Percentiles rank a stretch among this genome's conserved stretches.
phyloP scores from a whole-genome alignment of 345 rosid species.

The Populus deltoides region DNA sequence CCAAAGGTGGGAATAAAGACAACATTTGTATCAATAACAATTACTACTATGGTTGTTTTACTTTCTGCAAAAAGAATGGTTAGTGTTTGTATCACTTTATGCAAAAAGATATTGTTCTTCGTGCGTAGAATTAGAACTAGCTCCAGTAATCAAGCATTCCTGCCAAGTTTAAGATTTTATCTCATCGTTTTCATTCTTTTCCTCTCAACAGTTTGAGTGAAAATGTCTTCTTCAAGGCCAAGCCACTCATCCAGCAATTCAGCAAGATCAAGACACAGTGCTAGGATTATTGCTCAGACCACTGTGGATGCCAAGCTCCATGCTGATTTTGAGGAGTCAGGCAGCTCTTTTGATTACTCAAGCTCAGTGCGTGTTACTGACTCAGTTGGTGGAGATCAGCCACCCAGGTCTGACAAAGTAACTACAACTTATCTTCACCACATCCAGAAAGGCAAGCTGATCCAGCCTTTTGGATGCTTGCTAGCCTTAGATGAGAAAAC shows the following conservation, averaged over 20 bases:
- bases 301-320: slow-evolving; percentile 89
- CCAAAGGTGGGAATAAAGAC: background rate
- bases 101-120: background rate
- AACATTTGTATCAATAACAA: background rate
- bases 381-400: slow-evolving; percentile 38
- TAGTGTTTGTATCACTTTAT: background rate
- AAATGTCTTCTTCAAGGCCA: slow-evolving; percentile 85
- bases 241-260: slow-evolving; percentile 67
- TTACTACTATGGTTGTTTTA: background rate
- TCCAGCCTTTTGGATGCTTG: slow-evolving; percentile 97
- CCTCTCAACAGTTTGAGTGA: slow-evolving; percentile 15
- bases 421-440: slow-evolving; percentile 92
- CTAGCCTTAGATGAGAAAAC: slow-evolving; percentile 89
- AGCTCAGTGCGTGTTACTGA: slow-evolving; percentile 64
- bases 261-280: slow-evolving; percentile 72
- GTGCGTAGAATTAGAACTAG: background rate
- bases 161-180: background rate
- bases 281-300: slow-evolving; percentile 86
- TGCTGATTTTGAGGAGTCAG: slow-evolving; percentile 85
- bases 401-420: slow-evolving; percentile 73
- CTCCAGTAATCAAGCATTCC: background rate
- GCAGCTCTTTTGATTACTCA: slow-evolving; percentile 85
- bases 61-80: background rate
- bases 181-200: background rate
- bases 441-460: slow-evolving; percentile 88